A percentile compares a stretch with the other conserved stretches of the same genome.
These are phyloP conservation scores for Phytophthora pluvialis DNA, from an alignment of 352 stramenopile genomes.

Conservation along the genomic window DNA sequence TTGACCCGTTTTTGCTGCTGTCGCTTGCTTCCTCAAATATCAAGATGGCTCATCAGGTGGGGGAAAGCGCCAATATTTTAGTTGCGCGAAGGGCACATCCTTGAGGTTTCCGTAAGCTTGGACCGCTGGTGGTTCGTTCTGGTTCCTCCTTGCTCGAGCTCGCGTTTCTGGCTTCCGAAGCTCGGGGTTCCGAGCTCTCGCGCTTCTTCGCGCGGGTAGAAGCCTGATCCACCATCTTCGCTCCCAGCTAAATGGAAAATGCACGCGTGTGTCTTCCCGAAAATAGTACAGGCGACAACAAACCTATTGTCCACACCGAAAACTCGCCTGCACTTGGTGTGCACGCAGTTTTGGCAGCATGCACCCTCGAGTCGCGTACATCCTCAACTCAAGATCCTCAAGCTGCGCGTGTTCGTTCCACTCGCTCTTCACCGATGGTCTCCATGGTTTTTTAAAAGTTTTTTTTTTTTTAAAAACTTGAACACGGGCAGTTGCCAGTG, in stretches of 20 bases:
- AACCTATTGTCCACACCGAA: not conserved
- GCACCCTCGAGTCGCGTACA: not conserved
- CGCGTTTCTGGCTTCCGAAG: not conserved
- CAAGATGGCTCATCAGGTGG: too few relatives aligned
- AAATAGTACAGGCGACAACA: not conserved
- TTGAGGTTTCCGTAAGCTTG: not conserved
- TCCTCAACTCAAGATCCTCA: slow-evolving; percentile 18
- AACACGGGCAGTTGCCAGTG: not conserved
- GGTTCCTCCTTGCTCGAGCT: not conserved
- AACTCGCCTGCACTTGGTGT: not conserved
- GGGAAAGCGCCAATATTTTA: too few relatives aligned
- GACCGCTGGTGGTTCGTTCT: not conserved
- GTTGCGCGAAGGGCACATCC: too few relatives aligned
- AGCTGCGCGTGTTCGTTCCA: slow-evolving; percentile 6
- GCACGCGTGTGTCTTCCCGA: not conserved
- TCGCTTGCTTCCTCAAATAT: too few relatives aligned
- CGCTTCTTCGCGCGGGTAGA: not conserved
- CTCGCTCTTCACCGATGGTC: slow-evolving; percentile 2
- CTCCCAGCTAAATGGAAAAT: not conserved
- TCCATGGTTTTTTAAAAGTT: not conserved
- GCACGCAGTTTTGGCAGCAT: not conserved
- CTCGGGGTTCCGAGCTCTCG: not conserved
- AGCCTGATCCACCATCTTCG: not conserved
- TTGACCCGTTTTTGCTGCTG: too few relatives aligned
- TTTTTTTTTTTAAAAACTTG: not conserved